These are phyloP conservation scores for Cystobasidium ongulense DNA, from an alignment of 768 basidiomycete genomes.

Conservation along the genomic window DNA sequence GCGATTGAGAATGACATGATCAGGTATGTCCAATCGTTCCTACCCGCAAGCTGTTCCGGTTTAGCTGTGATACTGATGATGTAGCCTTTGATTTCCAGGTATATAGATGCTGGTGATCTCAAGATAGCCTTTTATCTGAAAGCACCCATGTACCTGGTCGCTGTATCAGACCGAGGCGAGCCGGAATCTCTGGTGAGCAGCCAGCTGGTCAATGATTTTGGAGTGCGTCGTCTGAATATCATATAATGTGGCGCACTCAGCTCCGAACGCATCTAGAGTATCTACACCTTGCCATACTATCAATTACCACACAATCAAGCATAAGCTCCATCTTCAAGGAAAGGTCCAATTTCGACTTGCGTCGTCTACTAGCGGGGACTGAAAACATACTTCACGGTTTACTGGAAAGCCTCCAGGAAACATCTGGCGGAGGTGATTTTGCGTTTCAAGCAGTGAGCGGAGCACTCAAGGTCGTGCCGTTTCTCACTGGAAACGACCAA, in stretches of 20 bases:
- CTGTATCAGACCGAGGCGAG: slow-evolving; percentile 85
- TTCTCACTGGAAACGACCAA: slow-evolving; percentile 51
- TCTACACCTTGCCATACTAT: slow-evolving; percentile 83
- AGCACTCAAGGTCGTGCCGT: slow-evolving; percentile 67
- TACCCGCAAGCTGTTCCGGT: neutral
- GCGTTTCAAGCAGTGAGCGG: slow-evolving; percentile 76
- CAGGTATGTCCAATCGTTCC: slow-evolving; percentile 42
- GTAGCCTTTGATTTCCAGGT: slow-evolving; percentile 47
- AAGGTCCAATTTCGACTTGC: slow-evolving; percentile 81
- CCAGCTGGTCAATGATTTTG: neutral
- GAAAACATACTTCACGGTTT: slow-evolving; percentile 32
- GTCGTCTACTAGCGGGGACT: slow-evolving; percentile 42
- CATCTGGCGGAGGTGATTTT: neutral
- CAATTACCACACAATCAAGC: slow-evolving; percentile 76
- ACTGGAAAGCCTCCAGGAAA: slow-evolving; percentile 51
- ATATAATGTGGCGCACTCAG: no score
- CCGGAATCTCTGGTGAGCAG: slow-evolving; percentile 82
- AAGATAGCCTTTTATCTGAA: slow-evolving; percentile 80
- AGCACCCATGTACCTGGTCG: slow-evolving; percentile 82
- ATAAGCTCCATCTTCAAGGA: slow-evolving; percentile 76
- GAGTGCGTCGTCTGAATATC: neutral
- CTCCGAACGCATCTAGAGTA: slow-evolving; percentile 89
- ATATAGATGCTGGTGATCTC: slow-evolving; percentile 70
- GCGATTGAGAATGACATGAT: slow-evolving; percentile 76
- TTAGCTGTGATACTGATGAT: slow-evolving; percentile 42